Conservation (phyloP, 768 basidiomycete species). For the Amanita exitialis region DNA sequence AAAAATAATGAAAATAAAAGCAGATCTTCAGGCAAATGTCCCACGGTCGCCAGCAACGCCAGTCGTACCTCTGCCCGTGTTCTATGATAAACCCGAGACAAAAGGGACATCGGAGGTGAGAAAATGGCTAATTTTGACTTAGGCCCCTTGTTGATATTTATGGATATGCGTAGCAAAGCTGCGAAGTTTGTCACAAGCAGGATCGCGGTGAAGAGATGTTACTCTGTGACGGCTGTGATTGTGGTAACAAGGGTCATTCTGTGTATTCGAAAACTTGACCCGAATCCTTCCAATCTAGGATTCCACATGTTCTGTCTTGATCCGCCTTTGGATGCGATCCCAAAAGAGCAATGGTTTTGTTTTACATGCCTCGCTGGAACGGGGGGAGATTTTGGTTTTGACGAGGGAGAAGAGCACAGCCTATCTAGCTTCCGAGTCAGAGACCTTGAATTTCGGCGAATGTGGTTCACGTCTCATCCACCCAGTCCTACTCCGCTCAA, state of each 20-base stretch:
- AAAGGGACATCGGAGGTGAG: constrained; percentile 44
- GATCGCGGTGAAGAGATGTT: constrained; percentile 88
- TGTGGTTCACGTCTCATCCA: constrained; percentile 82
- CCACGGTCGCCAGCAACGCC: constrained; percentile 10
- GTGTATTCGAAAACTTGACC: neutral
- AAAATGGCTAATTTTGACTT: constrained; percentile 18
- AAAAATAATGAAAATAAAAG: neutral
- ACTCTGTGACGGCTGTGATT: constrained; percentile 43
- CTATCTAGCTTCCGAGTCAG: constrained; percentile 87
- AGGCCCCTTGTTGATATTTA: constrained; percentile 15
- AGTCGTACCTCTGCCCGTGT: constrained; percentile 32
- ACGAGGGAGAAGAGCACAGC: constrained; percentile 94
- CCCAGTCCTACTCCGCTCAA: constrained; percentile 28
- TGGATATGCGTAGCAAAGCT: constrained; percentile 51
- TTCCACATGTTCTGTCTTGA: constrained; percentile 97
- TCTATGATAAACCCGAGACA: constrained; percentile 37
- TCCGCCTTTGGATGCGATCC: constrained; percentile 77
- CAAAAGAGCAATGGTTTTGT: constrained; percentile 95
- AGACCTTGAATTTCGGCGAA: constrained; percentile 77
- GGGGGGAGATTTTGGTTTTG: constrained; percentile 95
- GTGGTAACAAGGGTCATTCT: constrained; percentile 20
- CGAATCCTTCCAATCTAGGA: constrained; percentile 34
- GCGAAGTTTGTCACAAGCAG: constrained; percentile 89
- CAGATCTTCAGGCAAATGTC: neutral
- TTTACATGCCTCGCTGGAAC: constrained; percentile 84